Conservation (phyloP, 805 yeast species). For the Millerozyma miso region DNA sequence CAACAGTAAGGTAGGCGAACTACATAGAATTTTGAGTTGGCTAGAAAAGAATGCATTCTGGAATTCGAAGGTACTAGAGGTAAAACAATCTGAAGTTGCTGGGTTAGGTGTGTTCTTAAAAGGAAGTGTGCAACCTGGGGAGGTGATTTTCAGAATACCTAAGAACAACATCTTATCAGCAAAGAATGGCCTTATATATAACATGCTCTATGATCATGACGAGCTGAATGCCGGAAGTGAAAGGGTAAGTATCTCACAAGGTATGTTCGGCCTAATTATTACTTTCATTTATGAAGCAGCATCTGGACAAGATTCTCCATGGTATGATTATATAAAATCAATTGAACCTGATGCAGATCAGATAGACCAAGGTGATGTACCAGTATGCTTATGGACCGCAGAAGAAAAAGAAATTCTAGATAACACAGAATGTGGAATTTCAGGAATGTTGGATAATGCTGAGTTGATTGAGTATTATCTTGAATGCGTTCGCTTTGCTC, state of each 20-base stretch:
- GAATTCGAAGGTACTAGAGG: constrained; percentile 28
- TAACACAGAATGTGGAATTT: constrained; percentile 59
- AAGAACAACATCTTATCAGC: constrained; percentile 56
- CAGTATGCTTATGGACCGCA: constrained; percentile 65
- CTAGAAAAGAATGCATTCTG: constrained; percentile 54
- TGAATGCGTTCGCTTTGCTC: constrained; percentile 42
- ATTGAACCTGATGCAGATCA: constrained; percentile 36
- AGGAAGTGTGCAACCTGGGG: constrained; percentile 21
- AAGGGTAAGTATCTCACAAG: constrained; percentile 38
- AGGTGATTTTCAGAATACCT: constrained; percentile 53
- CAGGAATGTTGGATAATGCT: constrained; percentile 52
- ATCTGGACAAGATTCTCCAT: constrained; percentile 65
- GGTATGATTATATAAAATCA: constrained; percentile 63
- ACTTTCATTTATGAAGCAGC: constrained; percentile 70
- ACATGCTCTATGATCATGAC: constrained; percentile 56
- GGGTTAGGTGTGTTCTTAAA: constrained; percentile 75
- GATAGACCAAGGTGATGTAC: constrained; percentile 33
- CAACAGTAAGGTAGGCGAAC: background rate
- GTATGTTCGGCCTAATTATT: constrained; percentile 62
- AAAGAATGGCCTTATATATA: constrained; percentile 58
- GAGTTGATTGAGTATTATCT: constrained; percentile 40
- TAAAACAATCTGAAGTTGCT: constrained; percentile 30
- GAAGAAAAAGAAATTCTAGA: constrained; percentile 42
- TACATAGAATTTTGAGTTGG: constrained; percentile 38
- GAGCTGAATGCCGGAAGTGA: constrained; percentile 38